Percentiles rank a stretch among this genome's conserved stretches.
These are phyloP conservation scores for Plasmodium gonderi DNA, from an alignment of 169 alveolate genomes.

Conservation along the genomic window DNA sequence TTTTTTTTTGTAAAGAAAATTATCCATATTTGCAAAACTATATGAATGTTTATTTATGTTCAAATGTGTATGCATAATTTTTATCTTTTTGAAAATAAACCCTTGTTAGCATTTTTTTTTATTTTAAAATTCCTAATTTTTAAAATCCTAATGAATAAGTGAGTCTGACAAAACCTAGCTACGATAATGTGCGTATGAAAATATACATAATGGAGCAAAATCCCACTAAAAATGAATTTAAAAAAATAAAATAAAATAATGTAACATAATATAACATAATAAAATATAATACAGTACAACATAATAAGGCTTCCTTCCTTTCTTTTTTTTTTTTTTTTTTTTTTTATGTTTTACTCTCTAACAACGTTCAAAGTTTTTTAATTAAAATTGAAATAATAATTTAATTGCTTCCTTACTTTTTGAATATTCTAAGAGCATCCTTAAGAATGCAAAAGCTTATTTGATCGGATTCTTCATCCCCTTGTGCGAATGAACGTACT, in stretches of 20 bases:
- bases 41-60: neutral
- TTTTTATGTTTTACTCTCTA: too few relatives aligned
- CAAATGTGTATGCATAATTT: neutral
- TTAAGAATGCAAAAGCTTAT: too few relatives aligned
- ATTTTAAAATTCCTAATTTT: slow-evolving; percentile 6
- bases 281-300: too few relatives aligned
- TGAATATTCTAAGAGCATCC: too few relatives aligned
- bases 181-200: neutral
- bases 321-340: too few relatives aligned
- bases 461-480: too few relatives aligned
- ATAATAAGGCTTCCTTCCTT: too few relatives aligned
- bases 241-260: neutral
- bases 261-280: too few relatives aligned
- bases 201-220: neutral
- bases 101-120: slow-evolving; percentile 6
- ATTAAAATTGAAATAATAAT: too few relatives aligned
- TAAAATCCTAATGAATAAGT: slow-evolving; percentile 18
- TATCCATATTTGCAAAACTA: slow-evolving; percentile 7
- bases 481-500: too few relatives aligned
- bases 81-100: neutral
- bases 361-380: too few relatives aligned
- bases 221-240: neutral
- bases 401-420: too few relatives aligned
- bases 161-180: slow-evolving; percentile 44
- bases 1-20: slow-evolving; percentile 18